These are phyloP conservation scores for Leccinum fallax DNA, from an alignment of 1,284 basidiomycete species.

Conservation along the genomic window DNA sequence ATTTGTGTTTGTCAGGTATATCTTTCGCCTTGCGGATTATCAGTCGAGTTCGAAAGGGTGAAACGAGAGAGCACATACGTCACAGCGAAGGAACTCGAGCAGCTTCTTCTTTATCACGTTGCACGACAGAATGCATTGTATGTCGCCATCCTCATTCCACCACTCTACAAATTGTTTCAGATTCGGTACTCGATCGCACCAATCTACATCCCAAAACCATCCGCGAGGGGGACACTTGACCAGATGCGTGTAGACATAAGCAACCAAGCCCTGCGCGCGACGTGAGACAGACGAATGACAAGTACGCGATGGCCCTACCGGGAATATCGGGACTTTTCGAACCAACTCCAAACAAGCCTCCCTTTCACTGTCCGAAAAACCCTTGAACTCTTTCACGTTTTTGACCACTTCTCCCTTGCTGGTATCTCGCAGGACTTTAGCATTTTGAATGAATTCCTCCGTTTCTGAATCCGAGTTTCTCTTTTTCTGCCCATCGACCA, in stretches of 20 bases:
- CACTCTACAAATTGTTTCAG: conserved; percentile 11
- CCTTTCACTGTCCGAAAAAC: conserved; percentile 2
- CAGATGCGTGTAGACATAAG: conserved; percentile 29
- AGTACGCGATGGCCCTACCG: conserved; percentile 13
- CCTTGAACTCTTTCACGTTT: conserved; percentile 21
- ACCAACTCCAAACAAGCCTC: conserved; percentile 20
- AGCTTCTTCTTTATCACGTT: conserved; percentile 15
- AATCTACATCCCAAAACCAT: conserved; percentile 14
- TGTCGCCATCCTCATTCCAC: conserved; percentile 11
- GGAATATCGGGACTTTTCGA: conserved; percentile 25
- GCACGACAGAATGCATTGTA: conserved; percentile 16
- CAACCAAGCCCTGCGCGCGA: conserved; percentile 25
- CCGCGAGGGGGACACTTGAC: conserved; percentile 13
- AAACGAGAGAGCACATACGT: conserved; percentile 7
- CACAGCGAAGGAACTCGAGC: conserved; percentile 15
- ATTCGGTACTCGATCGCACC: conserved; percentile 11
- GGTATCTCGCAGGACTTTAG: conserved; percentile 17
- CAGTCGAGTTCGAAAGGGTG: conserved; percentile 1
- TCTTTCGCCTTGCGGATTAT: conserved; percentile 18
- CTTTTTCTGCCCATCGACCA: conserved; percentile 19
- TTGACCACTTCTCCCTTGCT: conserved; percentile 18
- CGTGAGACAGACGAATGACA: conserved; percentile 15
- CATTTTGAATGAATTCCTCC: conserved; percentile 1
- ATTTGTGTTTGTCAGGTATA: conserved; percentile 14
- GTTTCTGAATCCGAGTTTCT: not conserved